phyloP scores from a whole-genome alignment of 805 yeast species.

The Sporopachydermia quercuum region DNA sequence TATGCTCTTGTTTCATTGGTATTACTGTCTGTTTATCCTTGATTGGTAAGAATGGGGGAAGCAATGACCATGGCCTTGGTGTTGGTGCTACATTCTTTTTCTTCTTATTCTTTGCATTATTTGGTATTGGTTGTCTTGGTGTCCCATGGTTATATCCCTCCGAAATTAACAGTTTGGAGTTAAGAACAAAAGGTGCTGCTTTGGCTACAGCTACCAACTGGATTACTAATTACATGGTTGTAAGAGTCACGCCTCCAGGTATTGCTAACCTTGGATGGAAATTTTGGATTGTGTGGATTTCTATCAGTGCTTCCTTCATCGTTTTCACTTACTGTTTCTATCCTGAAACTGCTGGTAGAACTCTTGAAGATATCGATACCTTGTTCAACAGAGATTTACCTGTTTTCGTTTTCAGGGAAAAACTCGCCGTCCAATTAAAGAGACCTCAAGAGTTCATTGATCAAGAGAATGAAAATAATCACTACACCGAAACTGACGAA shows the following conservation, averaged over 20 bases:
- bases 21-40: conserved; percentile 19
- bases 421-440: conserved; percentile 32
- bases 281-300: conserved; percentile 41
- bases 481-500: not conserved
- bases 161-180: conserved; percentile 44
- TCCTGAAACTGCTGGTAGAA: conserved; percentile 68
- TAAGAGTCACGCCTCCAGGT: conserved; percentile 50
- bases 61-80: conserved; percentile 12
- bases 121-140: conserved; percentile 40
- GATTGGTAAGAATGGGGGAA: conserved; percentile 5
- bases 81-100: conserved; percentile 21
- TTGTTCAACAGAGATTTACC: conserved; percentile 18
- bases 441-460: conserved; percentile 25
- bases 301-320: not conserved
- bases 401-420: conserved; percentile 23
- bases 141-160: conserved; percentile 55
- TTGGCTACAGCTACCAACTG: conserved; percentile 53
- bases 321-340: conserved; percentile 35
- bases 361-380: conserved; percentile 36
- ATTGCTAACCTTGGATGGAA: conserved; percentile 35
- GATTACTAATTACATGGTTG: conserved; percentile 50
- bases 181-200: conserved; percentile 47
- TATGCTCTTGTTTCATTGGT: conserved; percentile 23
- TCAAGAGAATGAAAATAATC: conserved; percentile 26
- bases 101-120: conserved; percentile 38